phyloP scores from a whole-genome alignment of 305 asterid genomes.

The Rubia tinctorum region DNA sequence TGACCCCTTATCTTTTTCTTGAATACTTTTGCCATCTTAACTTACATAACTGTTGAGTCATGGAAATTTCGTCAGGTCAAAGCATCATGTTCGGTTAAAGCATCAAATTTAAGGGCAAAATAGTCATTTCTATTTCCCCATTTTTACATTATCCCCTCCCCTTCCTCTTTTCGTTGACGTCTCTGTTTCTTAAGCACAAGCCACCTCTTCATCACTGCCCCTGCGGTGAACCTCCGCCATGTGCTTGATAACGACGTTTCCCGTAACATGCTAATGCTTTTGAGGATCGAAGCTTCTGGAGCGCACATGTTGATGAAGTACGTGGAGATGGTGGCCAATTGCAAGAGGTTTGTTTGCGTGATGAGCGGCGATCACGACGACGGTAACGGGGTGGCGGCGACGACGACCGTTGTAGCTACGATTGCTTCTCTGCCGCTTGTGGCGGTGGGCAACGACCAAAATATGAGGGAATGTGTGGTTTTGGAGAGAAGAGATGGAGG shows the following conservation, averaged over 20 bases:
- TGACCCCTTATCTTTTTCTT: no score
- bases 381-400: conserved; percentile 29
- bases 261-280: conserved; percentile 29
- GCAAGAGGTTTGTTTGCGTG: conserved; percentile 46
- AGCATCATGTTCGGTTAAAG: no score
- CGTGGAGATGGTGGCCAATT: conserved; percentile 45
- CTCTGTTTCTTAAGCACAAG: background rate
- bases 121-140: no score
- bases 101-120: no score
- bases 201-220: conserved; percentile 47
- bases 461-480: conserved; percentile 56
- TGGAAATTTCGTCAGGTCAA: no score
- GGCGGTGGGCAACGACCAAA: conserved; percentile 29
- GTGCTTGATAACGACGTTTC: conserved; percentile 39
- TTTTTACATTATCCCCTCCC: no score
- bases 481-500: conserved; percentile 71
- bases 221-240: conserved; percentile 47
- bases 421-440: conserved; percentile 75
- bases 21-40: no score
- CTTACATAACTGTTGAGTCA: no score
- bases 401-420: conserved; percentile 51
- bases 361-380: conserved; percentile 29
- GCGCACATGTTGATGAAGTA: conserved; percentile 44
- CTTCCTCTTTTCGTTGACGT: no score
- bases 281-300: conserved; percentile 41